A percentile compares a stretch with the other conserved stretches of the same genome.
Conservation (phyloP, 768 basidiomycete species). For the Lactarius trivialis region DNA sequence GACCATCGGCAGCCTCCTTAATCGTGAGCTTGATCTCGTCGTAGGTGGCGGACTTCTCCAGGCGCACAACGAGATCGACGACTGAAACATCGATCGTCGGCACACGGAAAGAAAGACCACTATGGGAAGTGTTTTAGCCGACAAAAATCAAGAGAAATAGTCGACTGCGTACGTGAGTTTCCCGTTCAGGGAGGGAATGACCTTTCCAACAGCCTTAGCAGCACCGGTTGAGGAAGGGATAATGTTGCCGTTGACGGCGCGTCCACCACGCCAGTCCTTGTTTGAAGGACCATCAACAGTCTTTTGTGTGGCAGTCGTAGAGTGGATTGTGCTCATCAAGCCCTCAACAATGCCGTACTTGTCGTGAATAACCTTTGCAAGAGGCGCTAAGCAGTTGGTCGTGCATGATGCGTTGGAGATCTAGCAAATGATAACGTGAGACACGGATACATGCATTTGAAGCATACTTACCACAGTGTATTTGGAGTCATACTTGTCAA, state of each 20-base stretch:
- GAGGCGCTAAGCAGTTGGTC: constrained; percentile 98
- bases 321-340: constrained; percentile 98
- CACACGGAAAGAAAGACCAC: constrained; percentile 95
- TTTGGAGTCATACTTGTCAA: constrained; percentile 83
- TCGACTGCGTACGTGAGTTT: constrained; percentile 82
- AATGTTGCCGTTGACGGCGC: constrained; percentile 95
- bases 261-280: constrained; percentile 98
- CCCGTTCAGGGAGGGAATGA: constrained; percentile 93
- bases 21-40: constrained; percentile 85
- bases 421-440: constrained; percentile 30
- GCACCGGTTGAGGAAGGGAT: constrained; percentile 99
- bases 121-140: constrained; percentile 27
- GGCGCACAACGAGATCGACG: constrained; percentile 92
- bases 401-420: constrained; percentile 99
- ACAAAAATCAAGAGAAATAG: background rate
- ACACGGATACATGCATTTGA: background rate
- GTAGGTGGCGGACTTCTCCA: constrained; percentile 80
- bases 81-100: constrained; percentile 96
- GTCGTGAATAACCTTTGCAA: constrained; percentile 97
- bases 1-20: constrained; percentile 68
- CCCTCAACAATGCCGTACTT: constrained; percentile 95
- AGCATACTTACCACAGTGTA: constrained; percentile 66
- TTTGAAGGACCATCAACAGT: constrained; percentile 89
- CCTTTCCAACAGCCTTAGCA: constrained; percentile 98
- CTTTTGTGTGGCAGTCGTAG: constrained; percentile 94